A percentile compares a stretch with the other conserved stretches of the same genome.
Evolutionary conservation across 805 yeast species (phyloP).

Genomic region (Barnettozyma sucrosica): DNA sequence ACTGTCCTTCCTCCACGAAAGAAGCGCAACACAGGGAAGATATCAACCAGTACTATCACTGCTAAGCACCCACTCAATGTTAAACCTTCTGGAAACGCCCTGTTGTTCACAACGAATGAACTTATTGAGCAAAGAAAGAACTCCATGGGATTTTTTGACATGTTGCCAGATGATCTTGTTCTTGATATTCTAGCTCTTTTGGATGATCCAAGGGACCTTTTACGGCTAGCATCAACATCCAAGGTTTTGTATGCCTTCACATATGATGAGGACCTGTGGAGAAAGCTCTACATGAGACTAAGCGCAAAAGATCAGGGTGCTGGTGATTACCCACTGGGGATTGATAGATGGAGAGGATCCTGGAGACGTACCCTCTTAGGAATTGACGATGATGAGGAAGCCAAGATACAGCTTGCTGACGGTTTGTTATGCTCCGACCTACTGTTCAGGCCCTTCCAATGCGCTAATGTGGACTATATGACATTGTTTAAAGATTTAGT

Average conservation of each 20-base stretch:
- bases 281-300: conserved; percentile 41
- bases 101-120: conserved; percentile 28
- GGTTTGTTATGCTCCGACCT: conserved; percentile 65
- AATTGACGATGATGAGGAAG: conserved; percentile 35
- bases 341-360: conserved; percentile 61
- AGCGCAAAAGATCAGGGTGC: conserved; percentile 12
- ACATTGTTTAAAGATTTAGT: conserved; percentile 43
- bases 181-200: conserved; percentile 47
- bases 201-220: conserved; percentile 41
- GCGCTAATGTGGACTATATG: conserved; percentile 62
- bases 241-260: conserved; percentile 65
- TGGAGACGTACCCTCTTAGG: conserved; percentile 65
- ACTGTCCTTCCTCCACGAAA: conserved; percentile 18
- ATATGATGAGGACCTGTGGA: conserved; percentile 81
- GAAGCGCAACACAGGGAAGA: conserved; percentile 19
- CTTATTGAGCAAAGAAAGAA: conserved; percentile 11
- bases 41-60: conserved; percentile 27
- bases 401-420: conserved; percentile 39
- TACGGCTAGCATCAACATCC: conserved; percentile 52
- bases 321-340: conserved; percentile 24
- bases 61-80: conserved; percentile 66
- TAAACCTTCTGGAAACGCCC: conserved; percentile 67
- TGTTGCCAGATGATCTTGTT: conserved; percentile 59
- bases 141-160: conserved; percentile 49
- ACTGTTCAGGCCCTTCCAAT: conserved; percentile 79